Evolutionary conservation across 2,329 filamentous ascomycete genomes (phyloP), one percentile per base, ranked within the genome.

Genomic region (Atkinsonella hypoxylon): DNA sequence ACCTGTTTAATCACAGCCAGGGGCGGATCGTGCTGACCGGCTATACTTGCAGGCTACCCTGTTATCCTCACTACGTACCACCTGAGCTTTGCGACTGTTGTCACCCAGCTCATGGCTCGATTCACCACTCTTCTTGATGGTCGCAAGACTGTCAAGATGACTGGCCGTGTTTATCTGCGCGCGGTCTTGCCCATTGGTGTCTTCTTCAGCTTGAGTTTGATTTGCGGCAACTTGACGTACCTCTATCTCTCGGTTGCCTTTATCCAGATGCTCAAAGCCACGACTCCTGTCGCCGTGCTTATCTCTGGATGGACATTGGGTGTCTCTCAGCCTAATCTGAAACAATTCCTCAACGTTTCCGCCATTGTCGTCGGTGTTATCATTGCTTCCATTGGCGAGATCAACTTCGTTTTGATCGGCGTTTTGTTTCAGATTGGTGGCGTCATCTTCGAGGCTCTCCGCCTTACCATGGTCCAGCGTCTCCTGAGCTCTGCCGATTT

Each of bases 241-340:
- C 80, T 96, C 50, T 95, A 96, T 70, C 81, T 97, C 54, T 93
- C 86, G 58, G 91, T 97, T 53, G 87, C 91, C 54, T 97, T 97
- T 70, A 97, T 97, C 63, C 91, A 97, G 77, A 97, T 97, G 91
- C 83, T 97, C 69, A 97, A 97, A 86, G 93, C 93, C 58, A 96
- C 89, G 42, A 97, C 88, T 32, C 93, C 93, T 15, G 90, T 97
- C 53, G 90, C 89, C 49, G 90, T 97, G 48, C 81, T 98, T 39
- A 71, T 97, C 58, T 85, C 88, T 40, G 88, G 89, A 58, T 97
- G 93, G 91, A 75, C 77, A 49, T 82, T 97, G 62, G 88, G 89
- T 52, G 82, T 95, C 48, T 82, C 87, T 13, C 82, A 87, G 55
- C 87, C 89, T 49, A 94, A 89, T 72, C 67, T 93, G 59, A 90